Conservation (phyloP, 768 basidiomycete species). For the Pisolithus sp. region DNA sequence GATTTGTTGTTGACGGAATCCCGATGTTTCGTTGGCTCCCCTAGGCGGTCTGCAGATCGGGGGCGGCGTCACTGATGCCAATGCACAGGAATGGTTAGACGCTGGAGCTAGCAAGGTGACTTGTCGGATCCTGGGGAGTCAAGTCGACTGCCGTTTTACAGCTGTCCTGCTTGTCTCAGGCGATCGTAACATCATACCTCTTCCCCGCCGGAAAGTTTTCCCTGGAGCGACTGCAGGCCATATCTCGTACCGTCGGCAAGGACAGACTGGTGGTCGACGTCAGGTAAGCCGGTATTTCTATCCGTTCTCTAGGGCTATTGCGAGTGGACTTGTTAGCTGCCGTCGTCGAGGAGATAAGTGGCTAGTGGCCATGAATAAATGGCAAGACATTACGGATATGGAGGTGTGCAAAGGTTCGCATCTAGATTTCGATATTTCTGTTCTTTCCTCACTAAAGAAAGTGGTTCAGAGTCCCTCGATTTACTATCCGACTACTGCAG, state of each 20-base stretch:
- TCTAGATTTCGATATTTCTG: background rate
- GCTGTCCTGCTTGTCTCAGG: slow-evolving; percentile 39
- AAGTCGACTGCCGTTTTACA: slow-evolving; percentile 1
- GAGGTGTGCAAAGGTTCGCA: slow-evolving; percentile 71
- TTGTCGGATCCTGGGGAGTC: background rate
- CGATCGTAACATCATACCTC: slow-evolving; percentile 96
- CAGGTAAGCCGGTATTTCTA: slow-evolving; percentile 46
- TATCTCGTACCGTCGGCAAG: slow-evolving; percentile 66
- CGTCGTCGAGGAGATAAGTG: slow-evolving; percentile 69
- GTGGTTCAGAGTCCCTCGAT: slow-evolving; percentile 64
- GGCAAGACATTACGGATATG: slow-evolving; percentile 96
- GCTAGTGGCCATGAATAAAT: slow-evolving; percentile 98
- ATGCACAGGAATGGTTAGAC: slow-evolving; percentile 80
- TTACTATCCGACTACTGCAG: slow-evolving; percentile 78
- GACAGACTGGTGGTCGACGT: slow-evolving; percentile 92
- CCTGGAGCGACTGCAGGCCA: slow-evolving; percentile 53
- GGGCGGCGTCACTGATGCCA: slow-evolving; percentile 80
- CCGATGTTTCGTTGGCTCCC: background rate
- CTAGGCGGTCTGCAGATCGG: slow-evolving; percentile 83
- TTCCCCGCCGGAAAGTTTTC: slow-evolving; percentile 84
- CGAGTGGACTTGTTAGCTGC: slow-evolving; percentile 49
- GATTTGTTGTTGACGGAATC: background rate
- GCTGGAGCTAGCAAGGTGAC: slow-evolving; percentile 84
- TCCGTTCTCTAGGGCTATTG: background rate
- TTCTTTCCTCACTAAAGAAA: background rate